A percentile compares a stretch with the other conserved stretches of the same genome.
These are phyloP conservation scores for Plantago coronopus DNA, from an alignment of 305 asterid species.

Conservation along the genomic window DNA sequence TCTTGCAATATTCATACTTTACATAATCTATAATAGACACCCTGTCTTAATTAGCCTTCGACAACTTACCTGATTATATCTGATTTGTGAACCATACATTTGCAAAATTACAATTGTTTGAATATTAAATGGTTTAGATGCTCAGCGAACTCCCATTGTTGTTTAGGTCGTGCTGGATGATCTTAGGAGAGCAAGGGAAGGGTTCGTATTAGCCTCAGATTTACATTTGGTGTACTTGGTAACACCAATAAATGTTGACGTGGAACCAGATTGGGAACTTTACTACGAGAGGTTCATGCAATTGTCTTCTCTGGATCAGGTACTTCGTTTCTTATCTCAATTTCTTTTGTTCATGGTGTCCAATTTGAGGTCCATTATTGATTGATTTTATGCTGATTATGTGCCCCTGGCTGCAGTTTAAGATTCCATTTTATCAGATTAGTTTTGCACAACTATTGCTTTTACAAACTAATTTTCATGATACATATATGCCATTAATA, in stretches of 20 bases:
- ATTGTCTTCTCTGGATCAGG: slow-evolving; percentile 88
- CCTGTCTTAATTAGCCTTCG: slow-evolving; percentile 19
- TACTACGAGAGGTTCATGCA: slow-evolving; percentile 95
- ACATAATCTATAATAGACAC: slow-evolving; percentile 4
- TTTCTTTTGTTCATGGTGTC: slow-evolving; percentile 11
- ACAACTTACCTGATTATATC: slow-evolving; percentile 10
- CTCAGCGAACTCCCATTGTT: slow-evolving; percentile 24
- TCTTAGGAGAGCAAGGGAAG: slow-evolving; percentile 95
- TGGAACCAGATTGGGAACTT: slow-evolving; percentile 97
- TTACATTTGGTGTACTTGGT: slow-evolving; percentile 96
- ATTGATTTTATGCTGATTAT: slow-evolving; percentile 14
- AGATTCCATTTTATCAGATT: no score
- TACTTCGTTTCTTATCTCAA: slow-evolving; percentile 24
- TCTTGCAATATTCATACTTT: slow-evolving; percentile 20
- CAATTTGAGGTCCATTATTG: slow-evolving; percentile 16
- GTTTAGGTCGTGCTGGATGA: slow-evolving; percentile 93
- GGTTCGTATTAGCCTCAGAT: slow-evolving; percentile 97
- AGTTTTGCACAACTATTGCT: neutral
- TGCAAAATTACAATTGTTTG: slow-evolving; percentile 15
- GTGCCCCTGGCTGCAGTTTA: slow-evolving; percentile 4
- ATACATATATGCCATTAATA: neutral
- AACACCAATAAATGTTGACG: slow-evolving; percentile 92
- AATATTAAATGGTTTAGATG: slow-evolving; percentile 14
- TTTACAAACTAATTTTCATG: neutral
- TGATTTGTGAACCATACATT: no score